Conservation (phyloP, 306 rosid genomes). For the Casuarina cunninghamiana region DNA sequence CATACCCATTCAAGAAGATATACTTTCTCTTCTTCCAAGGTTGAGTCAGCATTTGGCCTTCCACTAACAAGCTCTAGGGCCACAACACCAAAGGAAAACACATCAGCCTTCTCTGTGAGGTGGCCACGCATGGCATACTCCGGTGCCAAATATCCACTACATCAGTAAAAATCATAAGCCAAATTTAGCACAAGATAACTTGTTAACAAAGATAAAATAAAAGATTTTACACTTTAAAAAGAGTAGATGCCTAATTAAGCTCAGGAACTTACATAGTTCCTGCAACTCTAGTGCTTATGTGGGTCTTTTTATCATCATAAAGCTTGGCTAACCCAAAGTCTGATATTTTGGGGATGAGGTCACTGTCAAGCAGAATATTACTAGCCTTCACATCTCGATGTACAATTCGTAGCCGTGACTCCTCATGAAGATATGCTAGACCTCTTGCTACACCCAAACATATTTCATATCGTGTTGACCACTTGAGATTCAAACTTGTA, state of each 20-base stretch:
- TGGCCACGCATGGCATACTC: slow-evolving; percentile 38
- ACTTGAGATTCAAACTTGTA: slow-evolving; percentile 31
- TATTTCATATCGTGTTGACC: slow-evolving; percentile 69
- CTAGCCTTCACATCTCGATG: slow-evolving; percentile 88
- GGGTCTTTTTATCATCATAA: slow-evolving; percentile 71
- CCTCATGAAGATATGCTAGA: slow-evolving; percentile 71
- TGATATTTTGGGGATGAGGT: slow-evolving; percentile 70
- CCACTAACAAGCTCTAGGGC: slow-evolving; percentile 21
- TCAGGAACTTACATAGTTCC: slow-evolving; percentile 68
- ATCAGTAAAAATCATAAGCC: slow-evolving; percentile 18
- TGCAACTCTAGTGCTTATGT: slow-evolving; percentile 76
- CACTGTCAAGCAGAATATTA: slow-evolving; percentile 65
- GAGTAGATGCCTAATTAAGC: not conserved
- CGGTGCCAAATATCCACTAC: slow-evolving; percentile 82
- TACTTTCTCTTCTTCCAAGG: slow-evolving; percentile 55
- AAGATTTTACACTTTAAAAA: slow-evolving; percentile 6
- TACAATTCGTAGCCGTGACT: slow-evolving; percentile 66
- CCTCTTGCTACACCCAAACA: slow-evolving; percentile 78
- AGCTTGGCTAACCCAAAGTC: slow-evolving; percentile 84
- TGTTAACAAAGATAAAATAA: not conserved
- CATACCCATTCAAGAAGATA: slow-evolving; percentile 84
- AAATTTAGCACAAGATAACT: not conserved
- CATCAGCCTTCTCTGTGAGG: slow-evolving; percentile 84
- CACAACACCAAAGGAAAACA: slow-evolving; percentile 84
- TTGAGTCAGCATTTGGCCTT: slow-evolving; percentile 30